Percentiles rank a stretch among this genome's conserved stretches.
phyloP scores from a whole-genome alignment of 169 alveolate species.

The Ichthyophthirius multifiliis region DNA sequence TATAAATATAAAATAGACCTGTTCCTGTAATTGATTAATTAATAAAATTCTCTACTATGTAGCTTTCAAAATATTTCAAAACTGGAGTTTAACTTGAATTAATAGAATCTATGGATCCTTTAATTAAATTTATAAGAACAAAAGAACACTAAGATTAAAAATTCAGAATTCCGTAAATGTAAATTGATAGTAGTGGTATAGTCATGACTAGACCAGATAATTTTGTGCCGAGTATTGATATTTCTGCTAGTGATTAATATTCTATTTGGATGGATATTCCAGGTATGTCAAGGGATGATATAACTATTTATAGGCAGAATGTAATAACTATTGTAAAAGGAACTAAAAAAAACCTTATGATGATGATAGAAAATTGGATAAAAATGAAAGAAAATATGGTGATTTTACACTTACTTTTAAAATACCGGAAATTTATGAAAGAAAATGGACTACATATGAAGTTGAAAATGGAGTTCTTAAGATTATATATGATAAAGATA shows the following conservation, averaged over 20 bases:
- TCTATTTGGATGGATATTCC: slow-evolving; percentile 48
- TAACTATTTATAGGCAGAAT: slow-evolving; percentile 30
- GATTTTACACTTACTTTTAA: slow-evolving; percentile 39
- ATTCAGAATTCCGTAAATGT: slow-evolving; percentile 25
- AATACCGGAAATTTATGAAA: slow-evolving; percentile 47
- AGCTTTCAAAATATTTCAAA: slow-evolving; percentile 25
- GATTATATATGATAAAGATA: slow-evolving; percentile 38
- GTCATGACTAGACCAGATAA: slow-evolving; percentile 31
- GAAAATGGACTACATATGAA: slow-evolving; percentile 34
- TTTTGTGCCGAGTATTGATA: slow-evolving; percentile 39
- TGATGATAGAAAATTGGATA: slow-evolving; percentile 18
- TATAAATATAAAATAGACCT: not conserved
- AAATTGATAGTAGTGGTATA: slow-evolving; percentile 40
- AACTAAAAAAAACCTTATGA: slow-evolving; percentile 27
- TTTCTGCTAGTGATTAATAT: slow-evolving; percentile 36
- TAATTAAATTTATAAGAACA: slow-evolving; percentile 25
- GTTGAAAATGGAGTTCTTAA: slow-evolving; percentile 46
- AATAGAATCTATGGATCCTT: slow-evolving; percentile 18
- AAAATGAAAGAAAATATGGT: slow-evolving; percentile 44
- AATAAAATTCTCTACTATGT: slow-evolving; percentile 11
- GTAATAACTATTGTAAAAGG: slow-evolving; percentile 37
- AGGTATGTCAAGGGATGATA: slow-evolving; percentile 31
- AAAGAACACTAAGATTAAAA: slow-evolving; percentile 17
- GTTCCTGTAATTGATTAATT: slow-evolving; percentile 30
- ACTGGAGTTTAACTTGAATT: slow-evolving; percentile 8